Conservation (phyloP, 176 grass and related monocot species). For the Dendrocalamus sinicus region DNA sequence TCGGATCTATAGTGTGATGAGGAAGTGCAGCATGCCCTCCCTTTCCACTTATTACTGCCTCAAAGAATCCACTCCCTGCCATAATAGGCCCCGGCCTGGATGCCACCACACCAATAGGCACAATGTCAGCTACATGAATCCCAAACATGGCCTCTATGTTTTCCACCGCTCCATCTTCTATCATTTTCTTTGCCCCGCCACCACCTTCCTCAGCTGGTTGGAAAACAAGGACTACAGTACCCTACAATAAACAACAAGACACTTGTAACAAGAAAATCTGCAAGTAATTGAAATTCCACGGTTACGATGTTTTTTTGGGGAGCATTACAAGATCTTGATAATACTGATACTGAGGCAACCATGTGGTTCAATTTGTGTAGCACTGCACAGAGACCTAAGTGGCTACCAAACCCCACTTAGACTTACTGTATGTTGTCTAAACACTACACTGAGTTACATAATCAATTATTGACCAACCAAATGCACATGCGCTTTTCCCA, state of each 20-base stretch:
- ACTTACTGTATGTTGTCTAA: constrained; percentile 19
- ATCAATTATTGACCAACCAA: constrained; percentile 1
- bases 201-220: constrained; percentile 96
- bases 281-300: constrained; percentile 13
- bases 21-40: constrained; percentile 94
- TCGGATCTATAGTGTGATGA: constrained; percentile 95
- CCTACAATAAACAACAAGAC: constrained; percentile 54
- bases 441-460: neutral
- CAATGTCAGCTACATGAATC: constrained; percentile 59
- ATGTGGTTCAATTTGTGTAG: constrained; percentile 26
- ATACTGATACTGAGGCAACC: constrained; percentile 1
- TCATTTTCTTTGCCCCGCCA: constrained; percentile 87
- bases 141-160: constrained; percentile 91
- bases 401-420: constrained; percentile 4
- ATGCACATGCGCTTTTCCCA: neutral
- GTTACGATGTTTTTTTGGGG: neutral
- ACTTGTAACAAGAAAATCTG: neutral
- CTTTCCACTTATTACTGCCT: constrained; percentile 91
- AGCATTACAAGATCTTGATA: neutral
- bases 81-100: constrained; percentile 76
- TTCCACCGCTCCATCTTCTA: constrained; percentile 72
- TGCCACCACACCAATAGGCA: constrained; percentile 67
- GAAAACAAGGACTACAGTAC: constrained; percentile 79
- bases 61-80: constrained; percentile 90
- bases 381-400: constrained; percentile 2